Percentiles rank a stretch among this genome's conserved stretches.
Conservation (phyloP, 1,284 basidiomycete genomes). For the Fomitiporia mediterranea region DNA sequence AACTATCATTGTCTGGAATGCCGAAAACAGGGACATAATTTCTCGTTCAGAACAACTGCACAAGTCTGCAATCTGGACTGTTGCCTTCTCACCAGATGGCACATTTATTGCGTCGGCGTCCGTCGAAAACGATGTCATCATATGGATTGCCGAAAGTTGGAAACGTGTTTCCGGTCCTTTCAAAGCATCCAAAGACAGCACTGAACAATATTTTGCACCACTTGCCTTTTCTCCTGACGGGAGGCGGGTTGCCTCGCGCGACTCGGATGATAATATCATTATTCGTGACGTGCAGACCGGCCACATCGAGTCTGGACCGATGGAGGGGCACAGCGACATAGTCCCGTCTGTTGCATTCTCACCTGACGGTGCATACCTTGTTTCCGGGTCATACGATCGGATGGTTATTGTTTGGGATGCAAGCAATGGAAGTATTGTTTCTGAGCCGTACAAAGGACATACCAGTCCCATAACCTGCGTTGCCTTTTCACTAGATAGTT, state of each 20-base stretch:
- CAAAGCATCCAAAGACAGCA: neutral
- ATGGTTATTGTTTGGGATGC: neutral
- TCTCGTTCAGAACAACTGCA: neutral
- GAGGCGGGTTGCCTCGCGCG: neutral
- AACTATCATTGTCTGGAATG: too few relatives aligned
- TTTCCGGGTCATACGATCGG: constrained; percentile 21
- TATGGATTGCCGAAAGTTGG: too few relatives aligned
- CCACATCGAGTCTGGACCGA: neutral
- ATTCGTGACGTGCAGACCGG: constrained; percentile 1
- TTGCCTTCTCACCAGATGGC: too few relatives aligned
- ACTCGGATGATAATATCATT: neutral
- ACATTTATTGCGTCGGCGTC: too few relatives aligned
- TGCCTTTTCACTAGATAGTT: constrained; percentile 12
- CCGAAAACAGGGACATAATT: neutral
- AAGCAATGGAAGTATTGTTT: neutral
- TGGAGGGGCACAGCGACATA: neutral
- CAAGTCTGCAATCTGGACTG: too few relatives aligned
- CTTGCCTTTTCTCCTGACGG: constrained; percentile 5
- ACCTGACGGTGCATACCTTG: constrained; percentile 16
- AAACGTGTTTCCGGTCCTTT: too few relatives aligned
- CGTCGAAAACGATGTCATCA: too few relatives aligned
- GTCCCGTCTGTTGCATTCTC: neutral
- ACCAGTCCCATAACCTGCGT: neutral
- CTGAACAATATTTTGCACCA: neutral
- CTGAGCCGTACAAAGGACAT: constrained; percentile 10